A percentile compares a stretch with the other conserved stretches of the same genome.
Evolutionary conservation across 1,284 basidiomycete genomes (phyloP).

Genomic region (Tilletia setariae): DNA sequence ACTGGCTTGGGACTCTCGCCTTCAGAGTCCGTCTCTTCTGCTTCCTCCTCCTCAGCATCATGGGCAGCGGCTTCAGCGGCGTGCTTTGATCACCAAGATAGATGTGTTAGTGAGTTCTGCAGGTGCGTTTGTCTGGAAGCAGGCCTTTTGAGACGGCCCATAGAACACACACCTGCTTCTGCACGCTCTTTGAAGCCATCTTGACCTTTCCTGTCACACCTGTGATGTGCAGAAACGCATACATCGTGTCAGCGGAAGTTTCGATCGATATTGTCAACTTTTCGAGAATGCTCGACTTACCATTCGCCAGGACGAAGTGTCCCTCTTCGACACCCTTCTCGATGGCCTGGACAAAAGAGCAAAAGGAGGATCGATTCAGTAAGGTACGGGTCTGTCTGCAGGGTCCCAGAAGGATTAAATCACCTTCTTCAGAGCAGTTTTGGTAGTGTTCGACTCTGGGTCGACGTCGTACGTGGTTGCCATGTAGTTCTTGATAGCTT

Average conservation of each 20-base stretch:
- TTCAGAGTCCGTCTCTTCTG: neutral
- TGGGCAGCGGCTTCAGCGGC: too few species aligned
- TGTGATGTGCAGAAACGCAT: neutral
- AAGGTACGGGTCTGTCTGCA: neutral
- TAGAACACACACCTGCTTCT: neutral
- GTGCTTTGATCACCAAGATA: too few species aligned
- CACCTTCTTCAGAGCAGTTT: constrained; percentile 8
- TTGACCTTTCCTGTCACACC: constrained; percentile 1
- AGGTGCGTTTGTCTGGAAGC: neutral
- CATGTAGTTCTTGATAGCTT: constrained; percentile 7
- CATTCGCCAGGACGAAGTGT: neutral
- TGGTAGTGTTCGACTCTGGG: neutral
- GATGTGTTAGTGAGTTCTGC: too few species aligned
- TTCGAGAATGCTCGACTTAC: neutral
- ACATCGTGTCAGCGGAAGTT: neutral
- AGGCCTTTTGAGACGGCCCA: neutral
- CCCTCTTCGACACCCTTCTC: constrained; percentile 4
- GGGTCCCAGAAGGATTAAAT: neutral
- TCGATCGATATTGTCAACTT: neutral
- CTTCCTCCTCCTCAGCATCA: neutral
- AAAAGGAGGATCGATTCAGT: too few species aligned
- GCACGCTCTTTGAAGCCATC: neutral
- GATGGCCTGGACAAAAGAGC: neutral
- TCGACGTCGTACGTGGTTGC: neutral
- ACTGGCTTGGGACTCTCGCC: constrained; percentile 2